Percentiles rank a stretch among this genome's conserved stretches.
Conservation (phyloP, 2,329 filamentous ascomycete species). For the Juglanconis sp. region DNA sequence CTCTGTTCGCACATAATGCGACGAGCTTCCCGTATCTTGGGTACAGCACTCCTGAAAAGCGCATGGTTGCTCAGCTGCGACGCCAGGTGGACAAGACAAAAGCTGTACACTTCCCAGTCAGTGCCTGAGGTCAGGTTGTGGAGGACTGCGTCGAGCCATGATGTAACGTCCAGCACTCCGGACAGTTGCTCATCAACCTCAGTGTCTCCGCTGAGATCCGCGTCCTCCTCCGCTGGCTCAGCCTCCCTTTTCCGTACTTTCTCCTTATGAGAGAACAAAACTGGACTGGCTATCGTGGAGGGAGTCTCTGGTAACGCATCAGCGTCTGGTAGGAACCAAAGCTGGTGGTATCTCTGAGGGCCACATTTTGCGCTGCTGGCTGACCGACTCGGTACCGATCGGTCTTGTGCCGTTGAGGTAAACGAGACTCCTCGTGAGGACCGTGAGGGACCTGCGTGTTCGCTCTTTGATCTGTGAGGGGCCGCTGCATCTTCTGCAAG, state of each 20-base stretch:
- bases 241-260: background rate
- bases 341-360: slow-evolving; percentile 41
- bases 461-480: slow-evolving; percentile 42
- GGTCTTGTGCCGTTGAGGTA: slow-evolving; percentile 40
- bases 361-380: slow-evolving; percentile 36
- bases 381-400: slow-evolving; percentile 38
- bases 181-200: slow-evolving; percentile 26
- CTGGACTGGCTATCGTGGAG: slow-evolving; percentile 44
- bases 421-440: slow-evolving; percentile 52
- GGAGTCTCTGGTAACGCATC: slow-evolving; percentile 51
- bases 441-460: slow-evolving; percentile 39
- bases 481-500: slow-evolving; percentile 50
- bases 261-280: slow-evolving; percentile 43
- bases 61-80: slow-evolving; percentile 88
- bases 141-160: slow-evolving; percentile 76
- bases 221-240: slow-evolving; percentile 14
- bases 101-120: slow-evolving; percentile 93
- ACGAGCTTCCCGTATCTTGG: slow-evolving; percentile 73
- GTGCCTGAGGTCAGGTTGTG: slow-evolving; percentile 70
- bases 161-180: slow-evolving; percentile 55
- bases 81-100: slow-evolving; percentile 79
- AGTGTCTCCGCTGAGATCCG: slow-evolving; percentile 14
- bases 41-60: slow-evolving; percentile 71
- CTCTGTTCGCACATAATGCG: slow-evolving; percentile 80
- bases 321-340: slow-evolving; percentile 58